These are phyloP conservation scores for Quercus wislizeni DNA, from an alignment of 306 rosid genomes.

Conservation along the genomic window DNA sequence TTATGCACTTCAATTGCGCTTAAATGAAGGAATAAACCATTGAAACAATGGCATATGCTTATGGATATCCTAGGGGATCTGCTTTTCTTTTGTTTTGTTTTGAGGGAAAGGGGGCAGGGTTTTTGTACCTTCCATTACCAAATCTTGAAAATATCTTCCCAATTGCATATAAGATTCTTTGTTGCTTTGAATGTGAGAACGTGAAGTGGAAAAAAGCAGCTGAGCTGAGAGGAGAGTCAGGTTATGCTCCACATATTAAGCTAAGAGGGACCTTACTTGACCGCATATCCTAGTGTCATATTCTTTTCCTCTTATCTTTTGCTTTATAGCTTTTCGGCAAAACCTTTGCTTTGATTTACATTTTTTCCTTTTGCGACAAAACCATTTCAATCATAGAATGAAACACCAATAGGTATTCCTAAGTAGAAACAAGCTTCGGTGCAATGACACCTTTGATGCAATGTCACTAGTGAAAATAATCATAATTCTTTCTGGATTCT, in stretches of 20 bases:
- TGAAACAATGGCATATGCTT: slow-evolving; percentile 36
- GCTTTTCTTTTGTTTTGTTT: neutral
- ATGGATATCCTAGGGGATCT: slow-evolving; percentile 11
- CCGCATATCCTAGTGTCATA: slow-evolving; percentile 30
- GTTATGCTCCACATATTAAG: neutral
- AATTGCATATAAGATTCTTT: neutral
- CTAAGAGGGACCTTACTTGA: neutral
- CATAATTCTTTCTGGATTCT: too few species aligned
- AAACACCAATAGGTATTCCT: neutral
- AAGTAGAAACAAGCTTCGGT: too few species aligned
- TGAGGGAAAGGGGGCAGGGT: too few species aligned
- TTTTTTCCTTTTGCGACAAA: neutral
- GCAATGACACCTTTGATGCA: too few species aligned
- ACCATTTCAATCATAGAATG: neutral
- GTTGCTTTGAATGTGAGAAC: neutral
- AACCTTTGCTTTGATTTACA: neutral
- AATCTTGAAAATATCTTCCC: neutral
- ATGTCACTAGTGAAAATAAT: too few species aligned
- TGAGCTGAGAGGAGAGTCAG: neutral
- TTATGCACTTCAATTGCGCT: neutral
- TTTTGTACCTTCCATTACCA: too few species aligned
- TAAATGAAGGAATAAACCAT: slow-evolving; percentile 33
- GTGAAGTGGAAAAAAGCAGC: slow-evolving; percentile 13
- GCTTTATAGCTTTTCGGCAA: slow-evolving; percentile 1
- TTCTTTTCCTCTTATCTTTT: slow-evolving; percentile 17